Evolutionary conservation across 768 basidiomycete genomes (phyloP), one percentile per base, ranked within the genome.

Genomic region (Mycena rebaudengoi): DNA sequence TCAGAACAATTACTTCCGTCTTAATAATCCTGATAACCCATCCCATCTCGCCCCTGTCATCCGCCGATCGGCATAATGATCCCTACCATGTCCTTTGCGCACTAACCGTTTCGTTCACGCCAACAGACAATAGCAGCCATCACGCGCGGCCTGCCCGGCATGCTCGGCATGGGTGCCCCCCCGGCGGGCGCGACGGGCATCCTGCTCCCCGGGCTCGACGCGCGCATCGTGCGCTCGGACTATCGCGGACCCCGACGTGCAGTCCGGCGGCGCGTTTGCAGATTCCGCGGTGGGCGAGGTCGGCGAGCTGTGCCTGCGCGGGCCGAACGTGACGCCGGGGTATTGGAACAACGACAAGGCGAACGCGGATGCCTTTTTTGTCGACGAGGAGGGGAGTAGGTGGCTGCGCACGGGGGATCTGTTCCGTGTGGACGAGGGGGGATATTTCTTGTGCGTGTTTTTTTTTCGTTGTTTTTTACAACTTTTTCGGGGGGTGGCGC

Each of bases 351-450:
- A 93, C 70, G 82, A 86, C 51, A 81, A 85, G 61, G 89, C 91
- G 0, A 91, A 86, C 20, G 76, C 77, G 49, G 86, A 87, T 68
- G 88, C 91, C 1, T 94, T 94, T 70, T n/a, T n/a, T n/a, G 66
- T 85, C n/a, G n/a, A n/a, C n/a, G n/a, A n/a, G n/a, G n/a, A n/a
- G 11, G 80, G 84, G n/a, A n/a, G n/a, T 48, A 90, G 91, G 14
- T 94, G 92, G 92, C 66, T 94, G 23, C 80, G 78, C 51, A 93
- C 91, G 0, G 92, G 92, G 4, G 92, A 94, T 72, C 78, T 82
- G 51, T 89, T 92, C 70, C 76, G 82, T 33, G 84, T 88, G 5
- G 84, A 90, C 63, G 79, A 79, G 63, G 78, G 87, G 4, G 86
- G 86, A 0, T 82, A 85, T 58, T 86, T 92, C 71, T 93, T 84